phyloP scores from a whole-genome alignment of 2,329 filamentous ascomycete genomes.

The Gnomoniopsis sp. region DNA sequence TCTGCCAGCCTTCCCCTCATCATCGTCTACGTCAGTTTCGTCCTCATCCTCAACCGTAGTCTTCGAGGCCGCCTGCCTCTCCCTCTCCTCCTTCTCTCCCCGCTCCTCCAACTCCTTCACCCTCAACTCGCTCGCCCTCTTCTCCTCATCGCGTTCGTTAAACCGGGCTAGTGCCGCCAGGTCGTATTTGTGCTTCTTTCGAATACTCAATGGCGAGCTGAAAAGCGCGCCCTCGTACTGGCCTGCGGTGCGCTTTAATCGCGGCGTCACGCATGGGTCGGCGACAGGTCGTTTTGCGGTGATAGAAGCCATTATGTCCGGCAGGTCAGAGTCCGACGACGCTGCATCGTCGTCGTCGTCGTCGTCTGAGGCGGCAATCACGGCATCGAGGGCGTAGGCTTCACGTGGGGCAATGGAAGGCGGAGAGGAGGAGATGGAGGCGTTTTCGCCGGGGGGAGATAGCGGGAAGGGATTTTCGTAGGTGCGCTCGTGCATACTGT shows the following conservation, averaged over 20 bases:
- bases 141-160: constrained; percentile 55
- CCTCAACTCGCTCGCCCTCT: constrained; percentile 51
- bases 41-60: constrained; percentile 6
- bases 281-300: constrained; percentile 15
- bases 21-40: neutral
- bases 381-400: constrained; percentile 44
- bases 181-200: constrained; percentile 58
- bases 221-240: constrained; percentile 26
- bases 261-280: constrained; percentile 38
- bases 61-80: constrained; percentile 10
- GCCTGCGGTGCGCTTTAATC: constrained; percentile 43
- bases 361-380: constrained; percentile 70
- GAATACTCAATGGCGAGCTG: constrained; percentile 47
- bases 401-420: constrained; percentile 23
- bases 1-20: constrained; percentile 5
- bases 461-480: no score
- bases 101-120: constrained; percentile 32
- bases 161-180: constrained; percentile 60
- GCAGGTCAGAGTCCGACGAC: constrained; percentile 58
- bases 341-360: constrained; percentile 63
- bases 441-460: neutral
- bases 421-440: constrained; percentile 17
- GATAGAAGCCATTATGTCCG: constrained; percentile 38
- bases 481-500: neutral
- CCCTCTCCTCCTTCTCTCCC: constrained; percentile 18